Evolutionary conservation across 2,329 filamentous ascomycete genomes (phyloP).

Genomic region (Ophiocordyceps camponoti-saundersi): DNA sequence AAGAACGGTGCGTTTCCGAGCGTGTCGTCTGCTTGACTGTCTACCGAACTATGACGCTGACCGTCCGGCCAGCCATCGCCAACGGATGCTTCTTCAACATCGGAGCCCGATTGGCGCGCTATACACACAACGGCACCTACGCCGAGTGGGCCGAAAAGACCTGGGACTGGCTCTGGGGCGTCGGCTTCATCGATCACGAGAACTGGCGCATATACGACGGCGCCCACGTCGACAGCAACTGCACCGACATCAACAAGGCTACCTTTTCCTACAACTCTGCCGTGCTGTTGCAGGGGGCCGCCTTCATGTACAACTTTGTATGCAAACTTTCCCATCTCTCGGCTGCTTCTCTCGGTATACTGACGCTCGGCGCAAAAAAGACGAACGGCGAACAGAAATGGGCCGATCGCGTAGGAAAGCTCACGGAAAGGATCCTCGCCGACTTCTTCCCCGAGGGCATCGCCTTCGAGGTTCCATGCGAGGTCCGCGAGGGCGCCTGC

Average conservation of each 20-base stretch:
- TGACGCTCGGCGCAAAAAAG: slow-evolving; percentile 9
- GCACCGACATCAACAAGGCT: slow-evolving; percentile 41
- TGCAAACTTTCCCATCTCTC: slow-evolving; percentile 7
- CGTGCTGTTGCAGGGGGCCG: slow-evolving; percentile 42
- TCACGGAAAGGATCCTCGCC: slow-evolving; percentile 31
- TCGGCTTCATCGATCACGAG: slow-evolving; percentile 41
- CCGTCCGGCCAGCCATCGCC: slow-evolving; percentile 27
- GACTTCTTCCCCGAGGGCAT: slow-evolving; percentile 39
- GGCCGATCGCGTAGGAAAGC: slow-evolving; percentile 35
- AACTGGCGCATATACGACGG: slow-evolving; percentile 50
- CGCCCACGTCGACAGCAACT: slow-evolving; percentile 38
- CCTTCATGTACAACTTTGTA: slow-evolving; percentile 51
- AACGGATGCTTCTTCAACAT: slow-evolving; percentile 49
- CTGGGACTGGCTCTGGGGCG: slow-evolving; percentile 41
- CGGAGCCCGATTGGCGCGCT: slow-evolving; percentile 52
- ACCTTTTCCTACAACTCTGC: slow-evolving; percentile 55
- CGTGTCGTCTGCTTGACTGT: not conserved
- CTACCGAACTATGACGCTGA: too few relatives aligned
- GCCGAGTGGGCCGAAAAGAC: slow-evolving; percentile 41
- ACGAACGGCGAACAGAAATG: slow-evolving; percentile 36
- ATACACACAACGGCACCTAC: slow-evolving; percentile 51
- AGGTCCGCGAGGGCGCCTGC: slow-evolving; percentile 36
- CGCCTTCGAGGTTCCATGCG: slow-evolving; percentile 52
- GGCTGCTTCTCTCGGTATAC: slow-evolving; percentile 18
- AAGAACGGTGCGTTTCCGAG: slow-evolving; percentile 37